Conservation (phyloP, 768 basidiomycete genomes). For the Kwoniella europaea region DNA sequence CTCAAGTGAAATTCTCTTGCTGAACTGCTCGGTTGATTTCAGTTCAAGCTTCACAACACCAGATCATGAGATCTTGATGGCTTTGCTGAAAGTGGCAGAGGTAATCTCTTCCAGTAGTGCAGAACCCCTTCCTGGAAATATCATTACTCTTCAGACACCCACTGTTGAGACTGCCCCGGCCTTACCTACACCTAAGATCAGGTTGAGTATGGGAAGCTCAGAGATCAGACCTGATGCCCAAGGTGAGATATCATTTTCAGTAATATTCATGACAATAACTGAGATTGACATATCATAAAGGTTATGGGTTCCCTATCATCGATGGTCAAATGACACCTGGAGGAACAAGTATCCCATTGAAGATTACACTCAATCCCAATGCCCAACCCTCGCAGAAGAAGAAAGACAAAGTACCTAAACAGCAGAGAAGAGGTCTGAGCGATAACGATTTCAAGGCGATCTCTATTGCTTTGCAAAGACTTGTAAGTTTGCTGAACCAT, state of each 20-base stretch:
- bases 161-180: slow-evolving; percentile 64
- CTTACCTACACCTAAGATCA: slow-evolving; percentile 63
- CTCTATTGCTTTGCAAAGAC: slow-evolving; percentile 77
- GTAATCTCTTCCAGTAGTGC: slow-evolving; percentile 79
- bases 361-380: slow-evolving; percentile 35
- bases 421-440: slow-evolving; percentile 77
- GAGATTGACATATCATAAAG: slow-evolving; percentile 4
- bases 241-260: slow-evolving; percentile 3
- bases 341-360: slow-evolving; percentile 27
- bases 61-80: slow-evolving; percentile 89
- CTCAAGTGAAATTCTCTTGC: background rate
- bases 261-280: background rate
- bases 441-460: slow-evolving; percentile 75
- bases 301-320: slow-evolving; percentile 31
- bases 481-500: slow-evolving; percentile 30
- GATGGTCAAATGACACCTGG: slow-evolving; percentile 11
- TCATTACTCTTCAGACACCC: slow-evolving; percentile 79
- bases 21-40: background rate
- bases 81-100: slow-evolving; percentile 87
- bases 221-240: slow-evolving; percentile 20
- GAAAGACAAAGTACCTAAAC: slow-evolving; percentile 66
- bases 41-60: slow-evolving; percentile 46
- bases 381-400: slow-evolving; percentile 16
- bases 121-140: slow-evolving; percentile 82
- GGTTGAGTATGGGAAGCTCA: slow-evolving; percentile 59